Conservation (phyloP, 768 basidiomycete genomes). For the Clathrus columnatus region DNA sequence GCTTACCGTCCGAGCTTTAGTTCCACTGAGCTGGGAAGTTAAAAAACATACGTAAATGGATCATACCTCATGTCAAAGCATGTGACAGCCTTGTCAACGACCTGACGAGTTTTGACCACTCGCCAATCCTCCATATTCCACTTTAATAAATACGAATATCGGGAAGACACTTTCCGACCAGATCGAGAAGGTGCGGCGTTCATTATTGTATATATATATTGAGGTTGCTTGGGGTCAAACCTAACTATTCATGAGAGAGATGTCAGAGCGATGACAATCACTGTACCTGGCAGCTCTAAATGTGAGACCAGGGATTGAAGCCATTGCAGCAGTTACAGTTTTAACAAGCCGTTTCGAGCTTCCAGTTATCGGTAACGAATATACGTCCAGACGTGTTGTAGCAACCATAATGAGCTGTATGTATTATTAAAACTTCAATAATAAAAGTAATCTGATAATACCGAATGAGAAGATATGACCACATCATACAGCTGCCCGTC, state of each 20-base stretch:
- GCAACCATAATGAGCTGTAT: constrained; percentile 58
- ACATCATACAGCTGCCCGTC: constrained; percentile 83
- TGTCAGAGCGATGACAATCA: neutral
- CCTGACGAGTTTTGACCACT: constrained; percentile 55
- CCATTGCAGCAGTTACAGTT: constrained; percentile 45
- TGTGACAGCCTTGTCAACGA: constrained; percentile 74
- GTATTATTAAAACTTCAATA: neutral
- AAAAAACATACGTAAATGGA: constrained; percentile 6
- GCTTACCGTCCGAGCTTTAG: constrained; percentile 65
- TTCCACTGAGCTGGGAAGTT: neutral
- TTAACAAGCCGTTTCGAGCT: constrained; percentile 26
- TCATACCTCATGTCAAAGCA: constrained; percentile 81
- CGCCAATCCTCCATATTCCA: constrained; percentile 72
- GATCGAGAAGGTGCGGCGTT: constrained; percentile 59
- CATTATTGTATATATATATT: constrained; percentile 57
- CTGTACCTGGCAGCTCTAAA: constrained; percentile 59
- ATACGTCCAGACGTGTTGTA: constrained; percentile 55
- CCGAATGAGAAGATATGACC: constrained; percentile 61
- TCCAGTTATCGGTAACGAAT: constrained; percentile 33
- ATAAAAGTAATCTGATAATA: constrained; percentile 21
- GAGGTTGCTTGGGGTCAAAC: constrained; percentile 43
- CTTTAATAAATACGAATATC: constrained; percentile 57
- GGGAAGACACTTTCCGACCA: constrained; percentile 42
- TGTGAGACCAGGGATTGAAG: constrained; percentile 37
- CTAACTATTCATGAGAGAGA: constrained; percentile 26